These are phyloP conservation scores for barley (Hordeum vulgare) DNA, from an alignment of 176 grass and related monocot species.

Conservation along the genomic window MorexV3_pseudomolecules_assembly NC_058518.1:503560469-503560968, in stretches of 20 bases:
- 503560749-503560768: slow-evolving; percentile 89
- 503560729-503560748: slow-evolving; percentile 97
- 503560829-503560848: slow-evolving; percentile 2
- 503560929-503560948: slow-evolving; percentile 85
- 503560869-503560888: background rate
- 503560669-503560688: slow-evolving; percentile 68
- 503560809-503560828: slow-evolving; percentile 81
- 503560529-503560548: slow-evolving; percentile 42
- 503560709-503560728: slow-evolving; percentile 57
- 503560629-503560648: background rate
- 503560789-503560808: slow-evolving; percentile 98
- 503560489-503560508: slow-evolving; percentile 95
- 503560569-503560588: slow-evolving; percentile 74
- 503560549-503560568: slow-evolving; percentile 65
- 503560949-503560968: slow-evolving; percentile 89
- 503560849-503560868: background rate
- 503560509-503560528: slow-evolving; percentile 78
- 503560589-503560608: background rate
- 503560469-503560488: slow-evolving; percentile 88
- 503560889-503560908: background rate
- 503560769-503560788: slow-evolving; percentile 87
- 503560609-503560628: background rate
- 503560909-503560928: slow-evolving; percentile 49
- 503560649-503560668: slow-evolving; percentile 55
- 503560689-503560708: slow-evolving; percentile 86